phyloP scores from a whole-genome alignment of 78 protist genomes.

The Dictyostelium brefeldianum region DNA sequence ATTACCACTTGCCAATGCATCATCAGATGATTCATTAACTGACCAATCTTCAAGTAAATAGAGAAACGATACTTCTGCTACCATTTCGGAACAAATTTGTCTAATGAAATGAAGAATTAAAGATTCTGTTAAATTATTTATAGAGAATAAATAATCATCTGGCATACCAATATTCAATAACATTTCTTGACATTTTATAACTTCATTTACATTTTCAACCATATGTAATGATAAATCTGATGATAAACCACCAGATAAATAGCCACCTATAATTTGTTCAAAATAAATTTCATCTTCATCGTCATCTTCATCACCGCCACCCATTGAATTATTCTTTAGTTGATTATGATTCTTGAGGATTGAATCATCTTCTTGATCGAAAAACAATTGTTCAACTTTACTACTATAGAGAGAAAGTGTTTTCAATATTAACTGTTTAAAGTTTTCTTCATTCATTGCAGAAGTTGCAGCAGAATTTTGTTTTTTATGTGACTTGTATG shows the following conservation, averaged over 20 bases:
- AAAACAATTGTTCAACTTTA: constrained; percentile 50
- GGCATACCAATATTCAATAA: constrained; percentile 44
- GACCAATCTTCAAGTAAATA: constrained; percentile 66
- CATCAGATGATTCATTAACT: constrained; percentile 17
- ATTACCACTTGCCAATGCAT: constrained; percentile 29
- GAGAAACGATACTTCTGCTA: constrained; percentile 75
- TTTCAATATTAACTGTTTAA: constrained; percentile 33
- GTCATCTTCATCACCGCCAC: neutral
- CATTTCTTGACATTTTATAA: constrained; percentile 66
- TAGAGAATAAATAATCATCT: constrained; percentile 24
- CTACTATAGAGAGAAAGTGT: neutral
- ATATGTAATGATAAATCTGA: constrained; percentile 34
- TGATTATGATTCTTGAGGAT: neutral
- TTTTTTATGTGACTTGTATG: constrained; percentile 59
- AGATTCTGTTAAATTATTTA: constrained; percentile 28
- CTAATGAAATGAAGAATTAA: constrained; percentile 51
- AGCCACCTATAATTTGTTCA: neutral
- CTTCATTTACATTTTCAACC: constrained; percentile 77
- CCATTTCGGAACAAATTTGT: constrained; percentile 71
- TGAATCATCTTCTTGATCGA: constrained; percentile 17
- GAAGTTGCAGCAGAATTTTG: constrained; percentile 66
- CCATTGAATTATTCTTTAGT: neutral
- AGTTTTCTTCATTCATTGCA: constrained; percentile 51
- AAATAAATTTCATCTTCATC: constrained; percentile 1
- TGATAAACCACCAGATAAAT: neutral